phyloP scores from a whole-genome alignment of 805 yeast species.

The Saccharomycopsis capsularis region DNA sequence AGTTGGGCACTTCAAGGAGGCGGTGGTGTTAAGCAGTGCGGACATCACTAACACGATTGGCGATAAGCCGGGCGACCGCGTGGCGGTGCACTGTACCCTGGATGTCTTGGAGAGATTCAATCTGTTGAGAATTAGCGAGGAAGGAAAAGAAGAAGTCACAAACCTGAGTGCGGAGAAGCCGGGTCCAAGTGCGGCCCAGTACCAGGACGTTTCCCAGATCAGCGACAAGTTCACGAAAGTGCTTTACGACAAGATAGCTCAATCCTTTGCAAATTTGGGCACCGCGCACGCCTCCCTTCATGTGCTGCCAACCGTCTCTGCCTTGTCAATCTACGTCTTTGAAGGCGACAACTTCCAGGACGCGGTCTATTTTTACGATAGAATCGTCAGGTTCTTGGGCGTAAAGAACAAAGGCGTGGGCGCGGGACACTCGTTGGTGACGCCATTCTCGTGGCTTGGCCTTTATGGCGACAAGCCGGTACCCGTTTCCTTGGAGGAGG shows the following conservation, averaged over 20 bases:
- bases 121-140: conserved; percentile 17
- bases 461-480: conserved; percentile 70
- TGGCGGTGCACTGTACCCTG: conserved; percentile 9
- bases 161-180: too few relatives aligned
- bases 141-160: not conserved
- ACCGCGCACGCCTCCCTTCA: not conserved
- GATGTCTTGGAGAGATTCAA: conserved; percentile 21
- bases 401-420: not conserved
- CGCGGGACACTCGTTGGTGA: conserved; percentile 31
- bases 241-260: not conserved
- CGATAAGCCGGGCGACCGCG: conserved; percentile 7
- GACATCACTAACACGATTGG: conserved; percentile 21
- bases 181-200: not conserved
- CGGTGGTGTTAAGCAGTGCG: conserved; percentile 59
- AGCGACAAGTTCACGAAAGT: not conserved
- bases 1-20: conserved; percentile 33
- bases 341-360: conserved; percentile 79
- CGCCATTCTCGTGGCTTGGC: conserved; percentile 79
- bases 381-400: conserved; percentile 5
- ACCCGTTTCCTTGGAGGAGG: conserved; percentile 67
- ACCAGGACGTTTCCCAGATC: not conserved
- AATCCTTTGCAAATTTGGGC: conserved; percentile 8
- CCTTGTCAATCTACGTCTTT: conserved; percentile 58
- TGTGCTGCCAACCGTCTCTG: conserved; percentile 26
- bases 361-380: conserved; percentile 12